phyloP scores from a whole-genome alignment of 2,329 filamentous ascomycete species.

The Cladosporium sp. region DNA sequence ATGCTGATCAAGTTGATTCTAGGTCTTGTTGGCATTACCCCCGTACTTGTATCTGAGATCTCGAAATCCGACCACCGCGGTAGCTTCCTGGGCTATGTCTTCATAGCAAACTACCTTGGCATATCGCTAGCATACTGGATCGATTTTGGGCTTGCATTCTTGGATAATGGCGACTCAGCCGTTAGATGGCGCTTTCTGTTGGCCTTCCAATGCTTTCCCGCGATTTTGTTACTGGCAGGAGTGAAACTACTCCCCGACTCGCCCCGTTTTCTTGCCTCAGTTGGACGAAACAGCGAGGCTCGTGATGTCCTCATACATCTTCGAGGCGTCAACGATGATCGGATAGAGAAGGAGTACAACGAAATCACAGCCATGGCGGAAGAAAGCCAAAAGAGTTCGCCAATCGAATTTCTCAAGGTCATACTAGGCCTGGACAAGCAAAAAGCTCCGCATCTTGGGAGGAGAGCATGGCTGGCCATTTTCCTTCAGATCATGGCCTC shows the following conservation, averaged over 20 bases:
- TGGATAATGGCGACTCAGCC: slow-evolving; percentile 21
- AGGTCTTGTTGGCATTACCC: slow-evolving; percentile 46
- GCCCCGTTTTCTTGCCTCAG: slow-evolving; percentile 34
- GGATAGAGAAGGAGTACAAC: slow-evolving; percentile 26
- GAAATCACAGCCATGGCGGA: slow-evolving; percentile 35
- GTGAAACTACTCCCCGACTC: slow-evolving; percentile 45
- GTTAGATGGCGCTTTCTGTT: slow-evolving; percentile 25
- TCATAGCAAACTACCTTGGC: slow-evolving; percentile 52
- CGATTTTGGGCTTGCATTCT: slow-evolving; percentile 21
- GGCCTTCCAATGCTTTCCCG: slow-evolving; percentile 41
- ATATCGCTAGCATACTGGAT: slow-evolving; percentile 35
- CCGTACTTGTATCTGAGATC: slow-evolving; percentile 47
- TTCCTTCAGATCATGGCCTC: slow-evolving; percentile 44
- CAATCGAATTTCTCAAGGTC: slow-evolving; percentile 37
- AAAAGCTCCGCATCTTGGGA: slow-evolving; percentile 32
- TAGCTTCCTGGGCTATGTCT: slow-evolving; percentile 46
- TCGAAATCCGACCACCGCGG: slow-evolving; percentile 46
- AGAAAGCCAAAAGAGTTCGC: slow-evolving; percentile 33
- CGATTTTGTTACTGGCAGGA: slow-evolving; percentile 37
- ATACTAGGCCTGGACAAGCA: slow-evolving; percentile 31
- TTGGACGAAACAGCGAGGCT: slow-evolving; percentile 30
- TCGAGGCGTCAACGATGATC: slow-evolving; percentile 30
- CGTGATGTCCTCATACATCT: slow-evolving; percentile 26
- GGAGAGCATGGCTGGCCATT: slow-evolving; percentile 42
- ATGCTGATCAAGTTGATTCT: background rate